Base-by-base conservation (phyloP, 306 rosid species). In the Ormosia emarginata region DNA sequence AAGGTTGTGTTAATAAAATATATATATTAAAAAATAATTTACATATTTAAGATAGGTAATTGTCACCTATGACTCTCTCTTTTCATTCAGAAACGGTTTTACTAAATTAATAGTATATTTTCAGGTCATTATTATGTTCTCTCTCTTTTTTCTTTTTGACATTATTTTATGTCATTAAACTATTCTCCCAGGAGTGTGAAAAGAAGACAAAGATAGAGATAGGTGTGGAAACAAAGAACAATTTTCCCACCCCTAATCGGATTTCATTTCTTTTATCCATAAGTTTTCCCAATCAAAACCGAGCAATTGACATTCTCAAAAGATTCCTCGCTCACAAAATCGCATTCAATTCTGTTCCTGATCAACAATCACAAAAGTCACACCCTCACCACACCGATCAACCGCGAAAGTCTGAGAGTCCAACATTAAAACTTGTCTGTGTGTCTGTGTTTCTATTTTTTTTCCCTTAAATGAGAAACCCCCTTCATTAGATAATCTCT, bases 301-400 rank as follows among this genome's bases (percentile, higher is more conserved):
- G 79, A 84, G 7, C 3, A 63, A 15, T 41, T 13, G 37, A n/a
- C 1, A 11, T 3, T 37, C 47, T 17, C 36, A 30, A 8, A 15
- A 52, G 5, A 11, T 64, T 49, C 78, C 71, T 46, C 34, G 3
- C 69, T 61, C 43, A 37, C 2, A 79, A 46, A 49, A 33, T 72
- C 87, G 65, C 71, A 53, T 56, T n/a, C 49, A 36, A 56, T 83
- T 71, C 75, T 47, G 56, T 24, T 68, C 72, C 17, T 32, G 12
- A 75, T 56, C 75, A 8, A 32, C 41, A 37, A 14, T 52, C 11
- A 30, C 75, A 72, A 52, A 4, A 53, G 9, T 74, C 56, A 46
- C 57, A 18, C 9, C 17, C 17, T 12, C 74, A 15, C 36, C 15
- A 7, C 33, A 8, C 53, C 53, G 36, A 41, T 67, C 68, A 39